Evolutionary conservation across 2,329 filamentous ascomycete genomes (phyloP).

Genomic region (Uncinocarpus reesii): DNA sequence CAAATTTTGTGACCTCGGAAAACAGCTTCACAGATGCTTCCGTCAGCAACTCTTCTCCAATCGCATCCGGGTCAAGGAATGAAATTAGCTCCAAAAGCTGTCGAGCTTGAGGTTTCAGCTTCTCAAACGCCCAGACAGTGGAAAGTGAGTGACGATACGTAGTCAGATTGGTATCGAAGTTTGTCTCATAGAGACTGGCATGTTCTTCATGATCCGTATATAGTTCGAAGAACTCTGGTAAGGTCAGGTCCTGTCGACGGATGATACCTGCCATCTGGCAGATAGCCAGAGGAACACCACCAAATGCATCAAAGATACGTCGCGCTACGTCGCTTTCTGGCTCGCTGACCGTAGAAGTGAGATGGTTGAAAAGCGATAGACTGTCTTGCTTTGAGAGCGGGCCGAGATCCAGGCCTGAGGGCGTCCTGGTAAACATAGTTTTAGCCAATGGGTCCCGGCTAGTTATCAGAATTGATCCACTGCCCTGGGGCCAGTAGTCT

Average conservation of each 20-base stretch:
- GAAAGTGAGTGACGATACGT: slow-evolving; percentile 16
- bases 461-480: slow-evolving; percentile 22
- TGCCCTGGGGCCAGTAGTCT: slow-evolving; percentile 20
- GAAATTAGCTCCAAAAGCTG: slow-evolving; percentile 17
- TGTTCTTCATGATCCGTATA: slow-evolving; percentile 16
- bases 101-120: slow-evolving; percentile 11
- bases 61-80: slow-evolving; percentile 21
- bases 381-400: slow-evolving; percentile 15
- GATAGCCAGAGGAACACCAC: slow-evolving; percentile 19
- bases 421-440: slow-evolving; percentile 8
- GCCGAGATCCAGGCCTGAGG: slow-evolving; percentile 13
- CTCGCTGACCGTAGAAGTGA: neutral
- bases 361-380: slow-evolving; percentile 3
- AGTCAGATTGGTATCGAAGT: slow-evolving; percentile 9
- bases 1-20: slow-evolving; percentile 14
- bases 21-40: slow-evolving; percentile 4
- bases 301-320: slow-evolving; percentile 16
- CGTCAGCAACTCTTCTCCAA: slow-evolving; percentile 18
- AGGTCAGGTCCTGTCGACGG: slow-evolving; percentile 15
- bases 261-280: slow-evolving; percentile 21
- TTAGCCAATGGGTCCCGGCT: slow-evolving; percentile 22
- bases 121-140: slow-evolving; percentile 19
- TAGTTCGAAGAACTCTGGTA: slow-evolving; percentile 15
- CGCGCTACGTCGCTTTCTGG: slow-evolving; percentile 12
- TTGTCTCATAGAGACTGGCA: slow-evolving; percentile 4